Base-by-base conservation (phyloP, 257 asterid genomes). In the Solanum tarijense region DNA sequence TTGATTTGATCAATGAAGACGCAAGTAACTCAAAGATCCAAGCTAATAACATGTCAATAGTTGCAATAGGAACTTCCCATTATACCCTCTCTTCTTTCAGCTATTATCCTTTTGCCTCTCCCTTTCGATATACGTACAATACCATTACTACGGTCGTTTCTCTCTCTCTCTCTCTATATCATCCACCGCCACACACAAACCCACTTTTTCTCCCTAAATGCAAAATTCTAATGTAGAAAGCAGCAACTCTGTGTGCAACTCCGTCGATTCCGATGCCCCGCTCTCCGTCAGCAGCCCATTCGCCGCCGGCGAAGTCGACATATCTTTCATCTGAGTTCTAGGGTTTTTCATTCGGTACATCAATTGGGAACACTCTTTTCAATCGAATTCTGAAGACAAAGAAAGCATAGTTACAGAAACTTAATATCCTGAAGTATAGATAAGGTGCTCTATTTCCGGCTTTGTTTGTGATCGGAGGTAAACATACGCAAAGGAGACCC, bases 161-260 rank as follows among this genome's bases (percentile, higher is more conserved):
- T 34, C 41, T 83, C 72, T 55, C 85, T 35, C 55, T 58, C 85
- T 78, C 66, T 36, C 52, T 48, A 25, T 78, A 20, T 71, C 71
- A 41, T 90, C 90, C 87, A 87, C 91, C 90, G 89, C 88, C 83
- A 82, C 87, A 25, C 16, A 41, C 86, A 20, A 88, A 39, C 75
- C 66, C 60, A n/a, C 68, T 75, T 66, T 85, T 87, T 85, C 87
- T 31, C 87, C 23, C 87, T 20, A 48, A 87, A 41, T 52, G 38
- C 87, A 41, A 36, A 87, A 38, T 78, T 75, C 83, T 46, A 58
- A 89, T 88, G 90, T 68, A 87, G 68, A 74, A 69, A 32, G 84
- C 72, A 71, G 83, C 60, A 83, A 46, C 39, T 13, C 55, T 36
- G 9, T 38, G 27, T 12, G 84, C 75, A 62, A 66, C 81, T 74